Base-by-base conservation (phyloP, 768 basidiomycete genomes). In the Tulasnella sp. region DNA sequence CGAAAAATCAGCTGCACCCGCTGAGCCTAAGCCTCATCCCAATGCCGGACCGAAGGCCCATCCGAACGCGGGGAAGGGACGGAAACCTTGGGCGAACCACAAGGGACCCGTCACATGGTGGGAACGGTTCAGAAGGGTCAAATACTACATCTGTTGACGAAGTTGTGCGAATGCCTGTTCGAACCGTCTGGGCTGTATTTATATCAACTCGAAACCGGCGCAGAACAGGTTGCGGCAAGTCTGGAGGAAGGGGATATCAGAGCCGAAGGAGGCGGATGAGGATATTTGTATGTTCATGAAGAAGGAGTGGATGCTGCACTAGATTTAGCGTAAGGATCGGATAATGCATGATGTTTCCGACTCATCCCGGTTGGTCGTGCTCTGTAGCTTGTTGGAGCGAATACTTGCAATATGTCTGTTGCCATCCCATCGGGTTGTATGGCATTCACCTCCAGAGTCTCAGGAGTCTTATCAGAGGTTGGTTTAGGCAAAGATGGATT, bases 61-160 rank as follows among this genome's bases (percentile, higher is more conserved):
- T 24, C 78, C 78, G 0, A 73, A 73, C 78, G 64, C 58, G 22
- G 78, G 69, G 34, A 79, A 73, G 41, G 60, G n/a, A 1, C 37
- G 22, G 14, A 79, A 79, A 44, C 78, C 78, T 37, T 79, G 78
- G 78, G 78, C 78, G 37, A 28, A 46, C 28, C 64, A 73, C 14
- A 79, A 79, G 16, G 78, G 78, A 44, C 78, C 78, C 50, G 78
- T 79, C 58, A 79, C 78, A 6, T 79, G 78, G 78, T 79, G 78
- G 78, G 78, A 79, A 60, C 40, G 69, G n/a, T 79, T 64, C 41
- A 79, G 78, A 72, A 64, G 78, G 58, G 2, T 79, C 78, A 79
- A 79, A 42, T 73, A 79, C 34, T 79, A 79, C 60, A 79, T 79
- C 11, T 79, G 78, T 60, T 79, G 41, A 79, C 46, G 22, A 75